A percentile compares a stretch with the other conserved stretches of the same genome.
phyloP scores from a whole-genome alignment of 1,284 basidiomycete species.

The Apiotrichum porosum region DNA sequence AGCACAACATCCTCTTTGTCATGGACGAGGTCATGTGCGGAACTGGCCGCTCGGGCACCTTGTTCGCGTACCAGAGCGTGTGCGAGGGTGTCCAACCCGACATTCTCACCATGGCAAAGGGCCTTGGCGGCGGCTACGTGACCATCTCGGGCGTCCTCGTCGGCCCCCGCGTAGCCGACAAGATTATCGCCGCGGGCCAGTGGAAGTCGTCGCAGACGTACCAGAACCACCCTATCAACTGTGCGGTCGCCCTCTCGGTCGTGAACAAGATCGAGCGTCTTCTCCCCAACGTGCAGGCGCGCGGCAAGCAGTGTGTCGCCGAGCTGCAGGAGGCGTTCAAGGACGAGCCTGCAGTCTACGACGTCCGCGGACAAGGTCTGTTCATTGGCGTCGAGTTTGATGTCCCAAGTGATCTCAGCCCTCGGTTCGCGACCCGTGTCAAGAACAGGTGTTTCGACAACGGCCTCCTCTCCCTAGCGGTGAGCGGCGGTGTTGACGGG shows the following conservation, averaged over 20 bases:
- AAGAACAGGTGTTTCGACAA: conserved; percentile 27
- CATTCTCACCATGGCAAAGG: conserved; percentile 77
- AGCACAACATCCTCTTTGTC: conserved; percentile 74
- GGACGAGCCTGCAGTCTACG: conserved; percentile 19
- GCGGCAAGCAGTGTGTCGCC: conserved; percentile 23
- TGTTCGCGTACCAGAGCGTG: conserved; percentile 56
- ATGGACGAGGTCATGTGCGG: conserved; percentile 83
- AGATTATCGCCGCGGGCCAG: conserved; percentile 55
- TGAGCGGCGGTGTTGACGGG: conserved; percentile 29
- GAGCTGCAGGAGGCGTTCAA: conserved; percentile 19
- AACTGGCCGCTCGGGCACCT: conserved; percentile 68
- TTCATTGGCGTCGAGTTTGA: conserved; percentile 32
- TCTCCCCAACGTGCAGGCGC: conserved; percentile 21
- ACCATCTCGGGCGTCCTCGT: conserved; percentile 74
- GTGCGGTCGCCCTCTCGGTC: conserved; percentile 72
- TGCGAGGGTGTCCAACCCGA: conserved; percentile 66
- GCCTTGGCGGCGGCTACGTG: conserved; percentile 79
- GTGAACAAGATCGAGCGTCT: conserved; percentile 65
- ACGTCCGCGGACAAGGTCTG: conserved; percentile 56
- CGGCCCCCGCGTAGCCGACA: conserved; percentile 61
- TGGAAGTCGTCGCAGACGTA: conserved; percentile 75
- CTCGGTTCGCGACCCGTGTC: conserved; percentile 25
- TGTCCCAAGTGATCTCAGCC: conserved; percentile 17
- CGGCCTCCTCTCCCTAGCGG: conserved; percentile 24
- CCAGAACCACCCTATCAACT: conserved; percentile 71